Percentiles rank a stretch among this genome's conserved stretches.
These are phyloP conservation scores for Alternaria brassicicola DNA, from an alignment of 2,329 filamentous ascomycete species.

Conservation along the genomic window DNA sequence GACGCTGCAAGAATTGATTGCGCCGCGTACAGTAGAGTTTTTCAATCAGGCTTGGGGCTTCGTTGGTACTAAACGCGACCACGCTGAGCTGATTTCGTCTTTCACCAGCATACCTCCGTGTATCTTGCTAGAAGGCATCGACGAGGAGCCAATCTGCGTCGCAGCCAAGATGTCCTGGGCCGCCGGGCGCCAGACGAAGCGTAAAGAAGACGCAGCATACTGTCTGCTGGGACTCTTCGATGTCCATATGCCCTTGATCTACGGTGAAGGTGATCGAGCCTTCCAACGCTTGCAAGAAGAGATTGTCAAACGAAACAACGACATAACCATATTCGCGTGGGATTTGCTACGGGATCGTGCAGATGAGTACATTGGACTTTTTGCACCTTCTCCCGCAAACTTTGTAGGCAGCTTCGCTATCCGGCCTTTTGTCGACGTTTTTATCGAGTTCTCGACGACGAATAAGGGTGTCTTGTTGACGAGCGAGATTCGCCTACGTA, in stretches of 20 bases:
- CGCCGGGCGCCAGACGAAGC: slow-evolving; percentile 20
- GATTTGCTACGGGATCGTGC: not conserved
- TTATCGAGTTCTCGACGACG: no score
- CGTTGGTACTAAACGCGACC: not conserved
- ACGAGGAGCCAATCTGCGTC: not conserved
- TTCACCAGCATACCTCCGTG: not conserved
- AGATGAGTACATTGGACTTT: not conserved
- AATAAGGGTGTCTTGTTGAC: no score
- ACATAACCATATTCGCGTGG: slow-evolving; percentile 14
- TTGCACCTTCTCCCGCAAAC: not conserved
- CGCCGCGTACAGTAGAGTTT: slow-evolving; percentile 11
- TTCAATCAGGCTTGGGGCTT: not conserved
- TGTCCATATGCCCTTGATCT: slow-evolving; percentile 34
- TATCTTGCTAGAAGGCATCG: not conserved
- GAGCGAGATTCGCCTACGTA: no score
- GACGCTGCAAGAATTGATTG: slow-evolving; percentile 26
- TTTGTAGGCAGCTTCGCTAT: not conserved
- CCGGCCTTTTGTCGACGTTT: no score
- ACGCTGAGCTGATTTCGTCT: not conserved
- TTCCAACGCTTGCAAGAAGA: slow-evolving; percentile 14
- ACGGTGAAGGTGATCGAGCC: slow-evolving; percentile 33
- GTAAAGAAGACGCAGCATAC: slow-evolving; percentile 23
- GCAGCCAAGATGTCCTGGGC: slow-evolving; percentile 29
- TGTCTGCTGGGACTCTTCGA: slow-evolving; percentile 24
- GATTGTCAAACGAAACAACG: slow-evolving; percentile 6